These are phyloP conservation scores for Fraxinus anomala DNA, from an alignment of 257 asterid species.

Conservation along the genomic window DNA sequence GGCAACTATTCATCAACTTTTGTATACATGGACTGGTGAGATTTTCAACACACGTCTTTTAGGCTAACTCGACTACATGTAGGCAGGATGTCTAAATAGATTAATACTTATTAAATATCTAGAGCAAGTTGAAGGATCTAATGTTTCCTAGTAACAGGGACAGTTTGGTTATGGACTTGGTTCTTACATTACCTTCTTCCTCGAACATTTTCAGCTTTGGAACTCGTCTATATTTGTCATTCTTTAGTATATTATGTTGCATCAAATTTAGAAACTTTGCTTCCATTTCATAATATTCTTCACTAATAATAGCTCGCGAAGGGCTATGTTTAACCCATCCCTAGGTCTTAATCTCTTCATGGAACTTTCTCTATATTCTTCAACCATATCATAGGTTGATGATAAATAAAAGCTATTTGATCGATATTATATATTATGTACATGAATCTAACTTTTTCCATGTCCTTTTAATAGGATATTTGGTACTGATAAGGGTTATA, in stretches of 20 bases:
- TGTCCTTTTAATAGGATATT: conserved; percentile 59
- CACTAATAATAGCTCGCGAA: neutral
- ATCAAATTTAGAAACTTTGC: neutral
- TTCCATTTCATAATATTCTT: neutral
- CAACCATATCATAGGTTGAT: neutral
- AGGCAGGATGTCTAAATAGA: neutral
- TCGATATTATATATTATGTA: neutral
- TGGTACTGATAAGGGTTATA: conserved; percentile 85
- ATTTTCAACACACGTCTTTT: conserved; percentile 21
- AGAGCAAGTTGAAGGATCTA: neutral
- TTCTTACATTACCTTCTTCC: neutral
- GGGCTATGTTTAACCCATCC: no score
- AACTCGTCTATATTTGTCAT: neutral
- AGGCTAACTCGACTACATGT: neutral
- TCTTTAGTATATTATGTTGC: neutral
- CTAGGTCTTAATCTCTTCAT: neutral
- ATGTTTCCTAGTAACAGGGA: neutral
- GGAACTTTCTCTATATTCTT: neutral
- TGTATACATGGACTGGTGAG: conserved; percentile 97
- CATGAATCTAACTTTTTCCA: neutral
- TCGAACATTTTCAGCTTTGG: neutral
- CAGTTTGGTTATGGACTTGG: neutral
- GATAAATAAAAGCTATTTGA: neutral
- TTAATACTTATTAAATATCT: neutral
- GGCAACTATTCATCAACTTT: conserved; percentile 97